Base-by-base conservation (phyloP, 78 protist genomes). In the Dictyostelium brefeldianum region DNA sequence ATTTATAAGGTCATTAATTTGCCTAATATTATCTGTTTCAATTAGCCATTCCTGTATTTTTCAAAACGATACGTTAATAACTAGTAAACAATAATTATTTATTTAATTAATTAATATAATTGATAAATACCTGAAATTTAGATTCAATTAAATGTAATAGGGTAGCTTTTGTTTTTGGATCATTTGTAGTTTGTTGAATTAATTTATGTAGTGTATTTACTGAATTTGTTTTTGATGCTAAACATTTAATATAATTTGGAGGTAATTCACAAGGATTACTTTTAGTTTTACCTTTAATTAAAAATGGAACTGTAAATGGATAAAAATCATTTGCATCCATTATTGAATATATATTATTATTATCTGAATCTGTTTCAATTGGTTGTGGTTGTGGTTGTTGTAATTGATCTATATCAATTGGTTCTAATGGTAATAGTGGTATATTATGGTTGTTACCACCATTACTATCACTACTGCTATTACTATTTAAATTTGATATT, bases 1-100 rank as follows among this genome's bases (percentile, higher is more conserved):
- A 65, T 87, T 87, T 14, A 87, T 87, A 48, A 87, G 51, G 78
- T 87, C 93, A 77, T 87, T 87, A 17, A 87, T 87, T 64, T 87
- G 93, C 51, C 93, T 36, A 5, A 87, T 77, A 25, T 87, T 87
- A 51, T 87, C 93, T 11, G 85, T 87, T 65, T 87, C 93, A 12
- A 77, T 31, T 17, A 87, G 48, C 93, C 93, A 87, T 22, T 87
- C 85, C 81, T 67, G 9, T n/a, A 57, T n/a, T 18, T n/a, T 12
- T 10, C 9, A 67, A 67, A 31, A n/a, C n/a, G n/a, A n/a, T n/a
- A n/a, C n/a, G n/a, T n/a, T n/a, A n/a, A n/a, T n/a, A 25, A 67
- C 12, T 67, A 67, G 15, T 31, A 67, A 31, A n/a, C 43, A 20
- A 31, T 70, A 31, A 4, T 12, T 27, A 25, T 29, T 36, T 0